Percentiles rank a stretch among this genome's conserved stretches.
These are phyloP conservation scores for Kalmusia sp. DNA, from an alignment of 2,329 filamentous ascomycete species.

Conservation along the genomic window DNA sequence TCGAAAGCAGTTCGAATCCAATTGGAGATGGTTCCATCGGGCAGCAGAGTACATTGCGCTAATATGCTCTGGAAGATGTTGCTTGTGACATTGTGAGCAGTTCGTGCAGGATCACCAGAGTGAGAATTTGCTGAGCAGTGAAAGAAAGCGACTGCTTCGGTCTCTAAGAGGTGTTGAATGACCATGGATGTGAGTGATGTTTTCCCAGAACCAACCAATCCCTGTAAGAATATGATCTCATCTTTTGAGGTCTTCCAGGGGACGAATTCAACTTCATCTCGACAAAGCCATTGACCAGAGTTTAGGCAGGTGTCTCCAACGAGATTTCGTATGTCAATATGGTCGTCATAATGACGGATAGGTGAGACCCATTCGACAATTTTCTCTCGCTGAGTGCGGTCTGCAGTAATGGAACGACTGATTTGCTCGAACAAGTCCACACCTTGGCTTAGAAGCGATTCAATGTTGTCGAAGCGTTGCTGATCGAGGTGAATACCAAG, in stretches of 20 bases:
- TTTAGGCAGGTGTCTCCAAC: not conserved
- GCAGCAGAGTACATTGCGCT: constrained; percentile 3
- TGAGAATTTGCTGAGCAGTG: too few species aligned
- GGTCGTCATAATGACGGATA: not conserved
- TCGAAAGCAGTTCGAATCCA: too few species aligned
- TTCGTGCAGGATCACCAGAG: too few species aligned
- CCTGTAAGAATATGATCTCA: not conserved
- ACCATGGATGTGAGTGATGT: too few species aligned
- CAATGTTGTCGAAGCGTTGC: not conserved
- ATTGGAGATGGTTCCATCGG: too few species aligned
- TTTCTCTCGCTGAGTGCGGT: not conserved
- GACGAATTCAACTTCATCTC: not conserved
- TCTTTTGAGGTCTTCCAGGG: not conserved
- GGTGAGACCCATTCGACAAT: not conserved
- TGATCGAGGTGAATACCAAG: not conserved
- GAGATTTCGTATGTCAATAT: not conserved
- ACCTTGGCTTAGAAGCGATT: not conserved
- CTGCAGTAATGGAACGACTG: not conserved
- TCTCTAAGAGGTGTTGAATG: too few species aligned
- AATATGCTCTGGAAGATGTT: constrained; percentile 8
- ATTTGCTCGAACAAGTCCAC: not conserved
- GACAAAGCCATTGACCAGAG: constrained; percentile 3
- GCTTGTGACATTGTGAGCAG: too few species aligned
- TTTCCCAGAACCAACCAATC: constrained; percentile 3
- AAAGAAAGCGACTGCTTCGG: too few species aligned